phyloP scores from a whole-genome alignment of 352 stramenopile genomes.

The Phytophthora quininea region DNA sequence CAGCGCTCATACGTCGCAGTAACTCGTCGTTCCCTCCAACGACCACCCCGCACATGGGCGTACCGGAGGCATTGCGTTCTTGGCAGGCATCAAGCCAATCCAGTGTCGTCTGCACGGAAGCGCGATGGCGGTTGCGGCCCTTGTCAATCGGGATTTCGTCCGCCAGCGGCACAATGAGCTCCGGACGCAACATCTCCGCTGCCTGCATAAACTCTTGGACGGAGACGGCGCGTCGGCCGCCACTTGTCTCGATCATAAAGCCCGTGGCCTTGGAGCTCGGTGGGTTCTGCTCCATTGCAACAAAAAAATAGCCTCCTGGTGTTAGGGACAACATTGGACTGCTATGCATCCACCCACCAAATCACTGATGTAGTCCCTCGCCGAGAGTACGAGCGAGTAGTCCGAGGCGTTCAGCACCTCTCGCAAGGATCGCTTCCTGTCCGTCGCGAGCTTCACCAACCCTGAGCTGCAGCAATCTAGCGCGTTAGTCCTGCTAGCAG shows the following conservation, averaged over 20 bases:
- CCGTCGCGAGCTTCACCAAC: constrained; percentile 34
- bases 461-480: constrained; percentile 17
- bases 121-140: constrained; percentile 69
- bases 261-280: constrained; percentile 52
- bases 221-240: constrained; percentile 52
- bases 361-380: constrained; percentile 70
- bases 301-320: neutral
- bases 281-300: constrained; percentile 38
- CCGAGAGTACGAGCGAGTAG: constrained; percentile 62
- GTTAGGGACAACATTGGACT: too few species aligned
- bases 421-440: constrained; percentile 48
- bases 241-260: constrained; percentile 66
- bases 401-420: constrained; percentile 59
- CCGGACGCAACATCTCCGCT: constrained; percentile 48
- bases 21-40: constrained; percentile 65
- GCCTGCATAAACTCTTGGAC: constrained; percentile 67
- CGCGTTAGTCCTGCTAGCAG: neutral
- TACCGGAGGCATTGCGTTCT: constrained; percentile 14
- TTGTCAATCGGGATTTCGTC: constrained; percentile 68
- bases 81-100: constrained; percentile 78
- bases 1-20: constrained; percentile 54
- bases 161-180: constrained; percentile 68
- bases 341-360: constrained; percentile 32
- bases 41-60: constrained; percentile 67
- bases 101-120: constrained; percentile 65